phyloP scores from a whole-genome alignment of 2,329 filamentous ascomycete species.

The Trichoderma sp. region DNA sequence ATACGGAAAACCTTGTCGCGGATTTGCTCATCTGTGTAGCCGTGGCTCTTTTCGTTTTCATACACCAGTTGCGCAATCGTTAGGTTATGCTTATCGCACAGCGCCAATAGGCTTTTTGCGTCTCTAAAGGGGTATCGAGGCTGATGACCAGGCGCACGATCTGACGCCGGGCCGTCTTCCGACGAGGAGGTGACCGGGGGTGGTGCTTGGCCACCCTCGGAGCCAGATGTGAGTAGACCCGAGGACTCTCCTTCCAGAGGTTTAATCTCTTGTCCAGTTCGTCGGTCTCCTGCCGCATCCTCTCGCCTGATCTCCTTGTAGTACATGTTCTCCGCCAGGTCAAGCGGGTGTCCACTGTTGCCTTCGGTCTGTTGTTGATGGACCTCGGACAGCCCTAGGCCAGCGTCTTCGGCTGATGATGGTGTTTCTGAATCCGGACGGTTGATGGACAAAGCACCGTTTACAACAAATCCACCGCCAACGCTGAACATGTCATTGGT shows the following conservation, averaged over 20 bases:
- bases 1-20: conserved; percentile 12
- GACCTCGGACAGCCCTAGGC: not conserved
- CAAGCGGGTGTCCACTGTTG: not conserved
- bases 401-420: not conserved
- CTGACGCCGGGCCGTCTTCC: not conserved
- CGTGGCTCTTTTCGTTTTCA: conserved; percentile 17
- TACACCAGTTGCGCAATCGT: conserved; percentile 15
- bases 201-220: not conserved
- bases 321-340: conserved; percentile 13
- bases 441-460: conserved; percentile 14
- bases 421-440: not conserved
- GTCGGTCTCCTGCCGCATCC: conserved; percentile 8
- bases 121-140: conserved; percentile 15
- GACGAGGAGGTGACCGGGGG: not conserved
- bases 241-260: not conserved
- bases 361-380: not conserved
- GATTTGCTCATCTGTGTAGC: conserved; percentile 5
- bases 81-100: conserved; percentile 13
- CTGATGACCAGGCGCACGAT: not conserved
- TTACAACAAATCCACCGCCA: conserved; percentile 13
- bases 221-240: not conserved
- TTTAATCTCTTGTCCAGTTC: conserved; percentile 6
- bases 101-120: not conserved
- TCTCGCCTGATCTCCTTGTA: conserved; percentile 12
- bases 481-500: conserved; percentile 17